These are phyloP conservation scores for Cyberlindnera nakhonratchasimensis DNA, from an alignment of 805 yeast genomes.

Conservation along the genomic window DNA sequence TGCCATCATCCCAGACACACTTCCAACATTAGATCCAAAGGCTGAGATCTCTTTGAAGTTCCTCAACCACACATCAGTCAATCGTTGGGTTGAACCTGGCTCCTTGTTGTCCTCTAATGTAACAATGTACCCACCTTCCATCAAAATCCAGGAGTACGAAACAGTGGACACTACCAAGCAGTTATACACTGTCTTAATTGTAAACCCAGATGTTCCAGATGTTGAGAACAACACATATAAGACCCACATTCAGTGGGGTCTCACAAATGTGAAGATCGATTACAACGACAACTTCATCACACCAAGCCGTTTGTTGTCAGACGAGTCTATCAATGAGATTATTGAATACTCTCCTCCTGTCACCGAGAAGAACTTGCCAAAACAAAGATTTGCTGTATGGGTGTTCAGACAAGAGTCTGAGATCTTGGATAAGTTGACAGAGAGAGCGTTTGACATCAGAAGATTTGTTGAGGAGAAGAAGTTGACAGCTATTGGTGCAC, in stretches of 20 bases:
- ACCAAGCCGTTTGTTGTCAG: conserved; percentile 33
- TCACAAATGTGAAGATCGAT: conserved; percentile 59
- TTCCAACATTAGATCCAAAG: conserved; percentile 82
- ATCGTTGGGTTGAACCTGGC: conserved; percentile 80
- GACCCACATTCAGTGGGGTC: conserved; percentile 75
- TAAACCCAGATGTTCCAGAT: conserved; percentile 92
- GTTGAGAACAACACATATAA: conserved; percentile 60
- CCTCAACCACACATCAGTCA: conserved; percentile 60
- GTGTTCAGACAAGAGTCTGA: conserved; percentile 67
- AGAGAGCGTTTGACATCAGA: conserved; percentile 67
- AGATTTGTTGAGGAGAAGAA: conserved; percentile 51
- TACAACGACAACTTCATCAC: conserved; percentile 55
- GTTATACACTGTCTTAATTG: conserved; percentile 72
- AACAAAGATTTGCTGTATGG: conserved; percentile 85
- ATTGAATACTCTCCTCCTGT: conserved; percentile 72
- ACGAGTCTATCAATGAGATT: conserved; percentile 40
- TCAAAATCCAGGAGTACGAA: conserved; percentile 73
- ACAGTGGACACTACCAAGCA: conserved; percentile 37
- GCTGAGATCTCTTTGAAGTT: conserved; percentile 75
- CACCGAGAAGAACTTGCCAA: conserved; percentile 84
- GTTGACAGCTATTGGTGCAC: conserved; percentile 84
- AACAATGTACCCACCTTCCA: conserved; percentile 71
- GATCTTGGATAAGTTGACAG: conserved; percentile 22
- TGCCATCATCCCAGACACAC: conserved; percentile 86
- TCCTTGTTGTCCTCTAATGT: conserved; percentile 65